Base-by-base conservation (phyloP, 305 asterid genomes). In the Fraxinus latifolia region DNA sequence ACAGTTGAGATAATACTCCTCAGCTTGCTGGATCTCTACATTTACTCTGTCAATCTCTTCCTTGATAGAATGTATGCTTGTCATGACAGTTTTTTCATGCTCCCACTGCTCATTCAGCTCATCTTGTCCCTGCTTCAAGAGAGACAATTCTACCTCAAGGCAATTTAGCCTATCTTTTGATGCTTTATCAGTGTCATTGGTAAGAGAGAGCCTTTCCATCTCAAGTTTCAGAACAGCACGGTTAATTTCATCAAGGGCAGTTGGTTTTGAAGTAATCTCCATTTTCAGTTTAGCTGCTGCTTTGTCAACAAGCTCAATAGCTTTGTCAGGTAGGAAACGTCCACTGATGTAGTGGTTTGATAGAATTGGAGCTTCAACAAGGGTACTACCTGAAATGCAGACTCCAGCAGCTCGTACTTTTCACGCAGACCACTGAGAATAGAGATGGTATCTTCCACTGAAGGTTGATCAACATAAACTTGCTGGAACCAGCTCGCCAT, bases 21-120 rank as follows among this genome's bases (percentile, higher is more conserved):
- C 99, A 8, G 98, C 98, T 85, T 93, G 97, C 90, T 94, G 97
- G 85, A 94, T 94, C 94, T 94, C 97, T 55, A 93, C 90, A 86
- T 96, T 96, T 58, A 96, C 97, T 86, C 98, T 90, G 90, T 96
- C 97, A 80, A 94, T 91, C 98, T 96, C 98, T 89, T 96, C 99
- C 86, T 96, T 94, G 79, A 93, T 91, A 74, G 97, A 92, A 67
- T 90, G 96, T 32, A 94, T 85, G 82, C 89, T 88, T 33, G 93
- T 92, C 98, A 94, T 94, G 80, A 91, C 95, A 25, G 80, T 72
- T 86, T 89, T 94, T 85, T 94, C 98, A 77, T 89, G 95, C 77
- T 94, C 98, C 97, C 97, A 94, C 84, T 92, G 97, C 84, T 94
- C 91, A 74, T 84, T 94, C 89, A 94, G 87, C 80, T 94, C 94